phyloP scores from a whole-genome alignment of 2,329 filamentous ascomycete species.

The Talaromyces amestolkiae region DNA sequence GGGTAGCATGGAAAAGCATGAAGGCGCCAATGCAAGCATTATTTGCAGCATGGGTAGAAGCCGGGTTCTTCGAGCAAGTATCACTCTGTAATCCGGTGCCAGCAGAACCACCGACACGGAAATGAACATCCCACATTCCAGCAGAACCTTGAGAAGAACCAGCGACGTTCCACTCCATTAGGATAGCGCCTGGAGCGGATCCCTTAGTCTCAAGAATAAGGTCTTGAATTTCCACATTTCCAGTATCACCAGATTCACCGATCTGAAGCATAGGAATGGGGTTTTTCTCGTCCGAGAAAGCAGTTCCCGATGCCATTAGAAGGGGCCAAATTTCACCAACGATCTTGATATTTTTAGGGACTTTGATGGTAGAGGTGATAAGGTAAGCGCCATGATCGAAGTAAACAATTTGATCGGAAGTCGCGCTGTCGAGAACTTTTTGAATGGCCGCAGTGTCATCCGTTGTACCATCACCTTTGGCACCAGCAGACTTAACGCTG shows the following conservation, averaged over 20 bases:
- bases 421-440: constrained; percentile 66
- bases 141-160: constrained; percentile 62
- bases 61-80: constrained; percentile 74
- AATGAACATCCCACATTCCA: constrained; percentile 94
- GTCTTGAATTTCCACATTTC: constrained; percentile 82
- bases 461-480: constrained; percentile 79
- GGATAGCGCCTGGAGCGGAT: constrained; percentile 78
- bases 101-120: constrained; percentile 82
- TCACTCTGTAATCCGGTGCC: constrained; percentile 80
- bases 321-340: constrained; percentile 89
- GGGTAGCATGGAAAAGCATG: constrained; percentile 57
- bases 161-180: constrained; percentile 87
- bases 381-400: constrained; percentile 65
- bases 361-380: constrained; percentile 58
- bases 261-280: constrained; percentile 84
- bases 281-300: constrained; percentile 71
- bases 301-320: constrained; percentile 74
- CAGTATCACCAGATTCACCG: constrained; percentile 71
- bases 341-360: constrained; percentile 76
- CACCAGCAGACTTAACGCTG: constrained; percentile 77
- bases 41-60: constrained; percentile 57
- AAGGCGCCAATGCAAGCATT: constrained; percentile 71
- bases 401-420: constrained; percentile 59
- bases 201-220: constrained; percentile 82
- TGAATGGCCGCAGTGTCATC: constrained; percentile 89